These are phyloP conservation scores for Claviceps pazoutovae DNA, from an alignment of 2,329 filamentous ascomycete genomes.

Conservation along the genomic window DNA sequence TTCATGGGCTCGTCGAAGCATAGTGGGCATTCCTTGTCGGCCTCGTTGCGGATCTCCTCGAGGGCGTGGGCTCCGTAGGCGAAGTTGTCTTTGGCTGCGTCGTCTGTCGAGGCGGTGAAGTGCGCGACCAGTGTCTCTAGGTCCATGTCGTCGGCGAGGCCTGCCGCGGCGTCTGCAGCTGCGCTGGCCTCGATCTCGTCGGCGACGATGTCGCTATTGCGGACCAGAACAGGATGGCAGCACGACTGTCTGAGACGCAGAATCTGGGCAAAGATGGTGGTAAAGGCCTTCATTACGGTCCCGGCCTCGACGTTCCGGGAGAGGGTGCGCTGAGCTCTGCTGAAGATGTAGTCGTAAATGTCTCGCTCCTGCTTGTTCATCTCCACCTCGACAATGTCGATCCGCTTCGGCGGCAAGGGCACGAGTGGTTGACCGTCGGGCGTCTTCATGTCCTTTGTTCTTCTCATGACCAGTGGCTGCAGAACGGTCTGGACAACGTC, in stretches of 20 bases:
- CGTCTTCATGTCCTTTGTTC: slow-evolving; percentile 97
- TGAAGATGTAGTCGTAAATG: slow-evolving; percentile 85
- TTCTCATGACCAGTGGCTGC: slow-evolving; percentile 84
- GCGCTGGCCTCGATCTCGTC: slow-evolving; percentile 72
- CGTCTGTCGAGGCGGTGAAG: slow-evolving; percentile 59
- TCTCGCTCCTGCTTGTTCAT: slow-evolving; percentile 73
- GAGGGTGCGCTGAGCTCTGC: slow-evolving; percentile 70
- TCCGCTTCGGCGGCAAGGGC: slow-evolving; percentile 61
- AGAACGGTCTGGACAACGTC: slow-evolving; percentile 96
- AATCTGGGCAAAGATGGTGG: slow-evolving; percentile 94
- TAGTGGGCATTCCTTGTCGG: slow-evolving; percentile 80
- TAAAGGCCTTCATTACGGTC: slow-evolving; percentile 88
- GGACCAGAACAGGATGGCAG: slow-evolving; percentile 80
- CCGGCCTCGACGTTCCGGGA: slow-evolving; percentile 78
- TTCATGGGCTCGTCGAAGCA: slow-evolving; percentile 94
- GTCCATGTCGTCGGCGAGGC: slow-evolving; percentile 91
- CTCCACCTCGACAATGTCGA: slow-evolving; percentile 80
- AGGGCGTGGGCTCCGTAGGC: slow-evolving; percentile 74
- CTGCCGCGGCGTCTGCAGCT: slow-evolving; percentile 63
- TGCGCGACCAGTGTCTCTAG: slow-evolving; percentile 70
- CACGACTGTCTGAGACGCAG: slow-evolving; percentile 84
- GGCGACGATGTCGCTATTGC: slow-evolving; percentile 69
- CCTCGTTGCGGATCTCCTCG: slow-evolving; percentile 81
- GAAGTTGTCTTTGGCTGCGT: slow-evolving; percentile 46
- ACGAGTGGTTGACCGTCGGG: slow-evolving; percentile 66